Conservation (phyloP, 2,329 filamentous ascomycete genomes). For the Fusarium sp. region DNA sequence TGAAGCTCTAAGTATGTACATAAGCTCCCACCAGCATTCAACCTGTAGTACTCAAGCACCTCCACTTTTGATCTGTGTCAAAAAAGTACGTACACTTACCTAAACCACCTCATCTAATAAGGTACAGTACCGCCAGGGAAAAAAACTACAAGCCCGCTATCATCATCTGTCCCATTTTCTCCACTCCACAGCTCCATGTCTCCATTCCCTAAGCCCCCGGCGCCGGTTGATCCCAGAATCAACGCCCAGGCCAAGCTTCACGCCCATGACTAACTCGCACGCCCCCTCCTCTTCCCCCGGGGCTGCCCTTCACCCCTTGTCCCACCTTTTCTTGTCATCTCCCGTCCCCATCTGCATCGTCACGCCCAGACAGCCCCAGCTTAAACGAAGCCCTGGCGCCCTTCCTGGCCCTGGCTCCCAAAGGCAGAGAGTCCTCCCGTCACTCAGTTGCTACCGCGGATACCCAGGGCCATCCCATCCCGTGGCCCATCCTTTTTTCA, state of each 20-base stretch:
- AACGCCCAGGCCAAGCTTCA: neutral
- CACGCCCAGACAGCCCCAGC: constrained; percentile 21
- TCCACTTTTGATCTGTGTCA: neutral
- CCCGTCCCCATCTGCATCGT: constrained; percentile 32
- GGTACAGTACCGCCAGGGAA: neutral
- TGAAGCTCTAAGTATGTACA: neutral
- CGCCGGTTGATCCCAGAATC: constrained; percentile 11
- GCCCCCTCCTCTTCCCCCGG: constrained; percentile 11
- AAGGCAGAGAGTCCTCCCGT: constrained; percentile 2
- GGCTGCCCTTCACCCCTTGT: constrained; percentile 17
- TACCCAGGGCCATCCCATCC: constrained; percentile 16
- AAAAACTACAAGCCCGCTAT: constrained; percentile 26
- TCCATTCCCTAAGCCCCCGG: constrained; percentile 12
- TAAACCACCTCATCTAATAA: neutral
- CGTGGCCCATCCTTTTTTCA: constrained; percentile 8
- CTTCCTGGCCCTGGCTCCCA: neutral
- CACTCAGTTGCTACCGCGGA: constrained; percentile 9
- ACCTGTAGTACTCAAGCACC: neutral
- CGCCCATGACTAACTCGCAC: constrained; percentile 7
- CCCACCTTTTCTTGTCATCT: constrained; percentile 38
- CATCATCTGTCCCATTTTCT: constrained; percentile 30
- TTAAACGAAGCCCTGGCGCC: constrained; percentile 12
- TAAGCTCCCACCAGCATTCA: neutral
- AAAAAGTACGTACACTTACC: constrained; percentile 3
- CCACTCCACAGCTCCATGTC: constrained; percentile 30